A percentile compares a stretch with the other conserved stretches of the same genome.
These are phyloP conservation scores for Corymbia maculata DNA, from an alignment of 345 rosid genomes.

Conservation along the genomic window DNA sequence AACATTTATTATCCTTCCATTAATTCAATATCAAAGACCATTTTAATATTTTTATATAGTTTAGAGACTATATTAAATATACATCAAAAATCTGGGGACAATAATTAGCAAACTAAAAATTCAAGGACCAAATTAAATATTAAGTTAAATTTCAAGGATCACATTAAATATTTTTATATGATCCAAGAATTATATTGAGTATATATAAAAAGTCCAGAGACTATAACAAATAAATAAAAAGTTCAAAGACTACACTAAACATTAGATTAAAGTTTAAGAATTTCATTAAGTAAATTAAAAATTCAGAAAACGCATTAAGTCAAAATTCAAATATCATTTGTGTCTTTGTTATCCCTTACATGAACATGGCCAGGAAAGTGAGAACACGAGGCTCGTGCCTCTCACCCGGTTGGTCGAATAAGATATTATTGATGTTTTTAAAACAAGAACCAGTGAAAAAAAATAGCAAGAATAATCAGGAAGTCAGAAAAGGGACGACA, in stretches of 20 bases:
- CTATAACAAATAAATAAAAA: too few species aligned
- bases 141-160: background rate
- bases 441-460: background rate
- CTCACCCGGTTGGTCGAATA: background rate
- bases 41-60: too few species aligned
- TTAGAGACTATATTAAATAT: too few species aligned
- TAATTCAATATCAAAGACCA: background rate
- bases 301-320: fast-evolving
- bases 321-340: background rate
- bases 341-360: too few species aligned
- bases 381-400: background rate
- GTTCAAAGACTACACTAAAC: too few species aligned
- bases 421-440: background rate
- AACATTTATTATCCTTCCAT: fast-evolving
- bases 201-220: too few species aligned
- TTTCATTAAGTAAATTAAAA: too few species aligned
- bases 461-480: background rate
- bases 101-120: too few species aligned
- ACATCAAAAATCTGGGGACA: too few species aligned
- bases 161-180: too few species aligned
- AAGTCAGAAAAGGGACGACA: background rate
- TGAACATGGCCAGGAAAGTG: background rate
- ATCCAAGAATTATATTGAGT: background rate
- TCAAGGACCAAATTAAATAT: too few species aligned
- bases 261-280: too few species aligned